These are phyloP conservation scores for Hibiscus mutabilis DNA, from an alignment of 345 rosid genomes.

Conservation along the genomic window DNA sequence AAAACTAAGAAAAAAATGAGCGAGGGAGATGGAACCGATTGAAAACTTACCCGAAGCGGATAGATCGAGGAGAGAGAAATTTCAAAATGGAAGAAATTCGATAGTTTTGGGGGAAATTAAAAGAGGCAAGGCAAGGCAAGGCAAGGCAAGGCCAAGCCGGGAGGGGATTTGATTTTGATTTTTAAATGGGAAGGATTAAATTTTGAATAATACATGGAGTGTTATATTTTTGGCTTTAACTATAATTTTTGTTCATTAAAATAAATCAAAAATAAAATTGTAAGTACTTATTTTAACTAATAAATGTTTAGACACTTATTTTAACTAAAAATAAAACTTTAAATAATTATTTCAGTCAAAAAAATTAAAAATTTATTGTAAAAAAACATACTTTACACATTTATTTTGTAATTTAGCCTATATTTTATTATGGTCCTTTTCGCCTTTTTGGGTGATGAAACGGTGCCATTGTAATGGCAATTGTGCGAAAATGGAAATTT, in stretches of 20 bases:
- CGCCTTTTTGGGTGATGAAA: background rate
- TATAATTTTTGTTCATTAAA: no score
- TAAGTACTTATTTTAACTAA: no score
- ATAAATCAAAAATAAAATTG: no score
- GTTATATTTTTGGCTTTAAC: no score
- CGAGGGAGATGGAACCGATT: background rate
- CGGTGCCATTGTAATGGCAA: background rate
- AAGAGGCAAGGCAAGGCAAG: background rate
- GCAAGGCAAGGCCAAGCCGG: background rate
- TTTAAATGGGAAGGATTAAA: constrained; percentile 8
- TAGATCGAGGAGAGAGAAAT: constrained; percentile 28
- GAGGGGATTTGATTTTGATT: background rate
- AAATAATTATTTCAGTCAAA: no score
- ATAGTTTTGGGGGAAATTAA: background rate
- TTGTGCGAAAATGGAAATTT: background rate
- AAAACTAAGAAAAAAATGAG: background rate
- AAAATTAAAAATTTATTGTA: no score
- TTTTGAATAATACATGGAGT: background rate
- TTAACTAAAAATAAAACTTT: no score
- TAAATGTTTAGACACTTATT: no score
- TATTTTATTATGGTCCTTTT: background rate
- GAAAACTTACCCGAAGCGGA: constrained; percentile 20
- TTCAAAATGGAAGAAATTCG: background rate
- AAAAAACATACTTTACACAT: no score
- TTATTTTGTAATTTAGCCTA: no score